A percentile compares a stretch with the other conserved stretches of the same genome.
Conservation (phyloP, 768 basidiomycete species). For the Auricularia sp. region DNA sequence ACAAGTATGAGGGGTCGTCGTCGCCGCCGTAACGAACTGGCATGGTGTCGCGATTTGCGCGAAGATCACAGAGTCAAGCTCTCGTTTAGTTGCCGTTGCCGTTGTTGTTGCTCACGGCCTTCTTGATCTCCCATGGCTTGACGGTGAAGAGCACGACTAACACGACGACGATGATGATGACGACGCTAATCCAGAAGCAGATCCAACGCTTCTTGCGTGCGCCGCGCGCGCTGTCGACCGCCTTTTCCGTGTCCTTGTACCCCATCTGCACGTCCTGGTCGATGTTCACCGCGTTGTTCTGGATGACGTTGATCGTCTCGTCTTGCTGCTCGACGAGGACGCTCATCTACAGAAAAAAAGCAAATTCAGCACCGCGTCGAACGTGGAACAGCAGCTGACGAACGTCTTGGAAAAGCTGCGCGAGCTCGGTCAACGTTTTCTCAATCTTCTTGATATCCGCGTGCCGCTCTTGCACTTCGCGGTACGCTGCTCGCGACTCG, state of each 20-base stretch:
- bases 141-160: slow-evolving; percentile 54
- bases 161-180: slow-evolving; percentile 55
- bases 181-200: slow-evolving; percentile 68
- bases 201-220: slow-evolving; percentile 97
- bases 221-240: slow-evolving; percentile 73
- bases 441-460: slow-evolving; percentile 40
- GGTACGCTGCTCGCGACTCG: slow-evolving; percentile 32
- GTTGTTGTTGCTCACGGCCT: slow-evolving; percentile 29
- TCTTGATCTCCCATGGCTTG: slow-evolving; percentile 1
- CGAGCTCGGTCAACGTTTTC: slow-evolving; percentile 45
- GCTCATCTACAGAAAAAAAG: slow-evolving; percentile 47
- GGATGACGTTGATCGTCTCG: slow-evolving; percentile 53
- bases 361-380: not conserved
- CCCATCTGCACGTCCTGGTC: slow-evolving; percentile 61
- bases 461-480: slow-evolving; percentile 39
- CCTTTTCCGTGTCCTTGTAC: slow-evolving; percentile 68
- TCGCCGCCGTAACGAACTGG: no score
- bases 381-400: slow-evolving; percentile 16
- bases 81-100: slow-evolving; percentile 14
- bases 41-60: no score
- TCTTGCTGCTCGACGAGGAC: slow-evolving; percentile 73
- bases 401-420: slow-evolving; percentile 79
- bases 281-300: slow-evolving; percentile 53
- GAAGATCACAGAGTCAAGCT: no score
- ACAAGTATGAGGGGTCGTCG: no score